Conservation (phyloP, 495 filamentous ascomycete species). For the Talaromyces adpressus region DNA sequence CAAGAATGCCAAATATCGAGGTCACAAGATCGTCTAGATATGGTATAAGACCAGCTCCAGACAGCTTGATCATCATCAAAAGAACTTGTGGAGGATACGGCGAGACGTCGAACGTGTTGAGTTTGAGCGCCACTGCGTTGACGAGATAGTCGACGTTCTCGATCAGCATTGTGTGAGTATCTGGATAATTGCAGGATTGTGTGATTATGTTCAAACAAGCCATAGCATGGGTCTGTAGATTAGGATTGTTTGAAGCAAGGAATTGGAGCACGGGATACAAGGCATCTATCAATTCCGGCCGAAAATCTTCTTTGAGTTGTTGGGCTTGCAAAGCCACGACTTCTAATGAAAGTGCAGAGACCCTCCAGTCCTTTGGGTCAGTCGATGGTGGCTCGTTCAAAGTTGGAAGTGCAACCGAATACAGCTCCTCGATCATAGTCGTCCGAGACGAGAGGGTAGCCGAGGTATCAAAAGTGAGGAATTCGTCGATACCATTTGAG, state of each 20-base stretch:
- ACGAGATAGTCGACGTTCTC: constrained; percentile 96
- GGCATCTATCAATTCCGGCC: constrained; percentile 80
- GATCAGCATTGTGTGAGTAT: constrained; percentile 72
- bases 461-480: constrained; percentile 45
- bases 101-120: constrained; percentile 87
- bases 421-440: constrained; percentile 67
- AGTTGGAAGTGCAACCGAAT: constrained; percentile 63
- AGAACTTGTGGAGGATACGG: constrained; percentile 87
- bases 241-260: constrained; percentile 63
- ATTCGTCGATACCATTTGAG: constrained; percentile 53
- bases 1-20: constrained; percentile 83
- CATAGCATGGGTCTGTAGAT: constrained; percentile 75
- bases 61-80: constrained; percentile 87
- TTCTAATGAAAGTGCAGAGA: constrained; percentile 66
- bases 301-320: constrained; percentile 61
- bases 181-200: constrained; percentile 62
- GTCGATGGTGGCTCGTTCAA: constrained; percentile 45
- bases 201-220: constrained; percentile 76
- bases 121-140: constrained; percentile 79
- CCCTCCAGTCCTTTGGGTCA: constrained; percentile 57
- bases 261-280: constrained; percentile 84
- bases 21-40: constrained; percentile 88
- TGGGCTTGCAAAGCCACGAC: constrained; percentile 64
- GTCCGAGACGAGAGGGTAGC: constrained; percentile 42
- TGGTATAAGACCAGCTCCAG: constrained; percentile 73